Percentiles rank a stretch among this genome's conserved stretches.
Evolutionary conservation across 2,329 filamentous ascomycete genomes (phyloP).

Genomic region (Colletotrichum acutatum): DNA sequence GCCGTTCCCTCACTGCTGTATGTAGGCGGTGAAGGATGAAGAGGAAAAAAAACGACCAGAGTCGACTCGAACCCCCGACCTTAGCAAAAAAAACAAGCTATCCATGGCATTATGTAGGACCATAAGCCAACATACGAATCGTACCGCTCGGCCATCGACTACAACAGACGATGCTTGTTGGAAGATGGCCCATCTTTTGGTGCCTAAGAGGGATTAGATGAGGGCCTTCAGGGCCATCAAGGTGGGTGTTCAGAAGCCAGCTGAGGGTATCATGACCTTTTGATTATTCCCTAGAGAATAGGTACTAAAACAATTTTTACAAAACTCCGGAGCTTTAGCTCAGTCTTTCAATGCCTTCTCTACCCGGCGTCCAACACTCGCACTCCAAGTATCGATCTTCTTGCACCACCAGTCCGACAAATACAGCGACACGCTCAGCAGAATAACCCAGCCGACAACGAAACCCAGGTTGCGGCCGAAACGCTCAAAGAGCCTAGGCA

Average conservation of each 20-base stretch:
- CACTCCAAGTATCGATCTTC: constrained; percentile 51
- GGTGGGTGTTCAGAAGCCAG: too few species aligned
- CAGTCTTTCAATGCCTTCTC: constrained; percentile 43
- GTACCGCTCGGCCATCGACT: too few species aligned
- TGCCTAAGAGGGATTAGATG: too few species aligned
- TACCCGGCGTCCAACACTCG: constrained; percentile 48
- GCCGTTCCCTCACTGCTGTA: not conserved
- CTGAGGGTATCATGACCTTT: not conserved
- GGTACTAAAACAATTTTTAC: too few species aligned
- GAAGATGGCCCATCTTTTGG: too few species aligned
- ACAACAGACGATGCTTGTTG: too few species aligned
- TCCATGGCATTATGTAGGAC: too few species aligned
- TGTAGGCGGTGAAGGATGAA: not conserved
- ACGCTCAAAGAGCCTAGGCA: constrained; percentile 52
- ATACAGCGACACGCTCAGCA: constrained; percentile 47
- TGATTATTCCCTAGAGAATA: not conserved
- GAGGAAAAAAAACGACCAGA: too few species aligned
- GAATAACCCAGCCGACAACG: constrained; percentile 45
- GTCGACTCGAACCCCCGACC: too few species aligned
- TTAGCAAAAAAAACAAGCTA: too few species aligned
- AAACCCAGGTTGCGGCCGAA: constrained; percentile 45
- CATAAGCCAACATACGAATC: too few species aligned
- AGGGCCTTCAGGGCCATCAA: too few species aligned
- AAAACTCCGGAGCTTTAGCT: not conserved
- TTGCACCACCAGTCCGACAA: constrained; percentile 49